These are phyloP conservation scores for Aspergillus chevalieri DNA, from an alignment of 2,329 filamentous ascomycete species.

Conservation along the genomic window DNA sequence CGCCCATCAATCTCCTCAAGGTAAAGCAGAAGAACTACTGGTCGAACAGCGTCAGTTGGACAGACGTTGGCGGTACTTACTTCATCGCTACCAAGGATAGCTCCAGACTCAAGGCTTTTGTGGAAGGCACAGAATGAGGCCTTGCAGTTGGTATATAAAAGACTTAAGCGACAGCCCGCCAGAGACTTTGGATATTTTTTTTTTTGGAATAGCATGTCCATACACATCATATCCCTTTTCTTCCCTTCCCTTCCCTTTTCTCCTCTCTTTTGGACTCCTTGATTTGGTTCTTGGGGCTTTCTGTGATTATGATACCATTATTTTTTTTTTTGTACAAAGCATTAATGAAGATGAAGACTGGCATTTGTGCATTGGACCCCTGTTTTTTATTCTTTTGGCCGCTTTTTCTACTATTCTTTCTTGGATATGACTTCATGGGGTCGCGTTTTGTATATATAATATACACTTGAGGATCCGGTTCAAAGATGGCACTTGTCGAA, in stretches of 20 bases:
- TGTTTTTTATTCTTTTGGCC: background rate
- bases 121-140: constrained; percentile 29
- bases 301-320: constrained; percentile 12
- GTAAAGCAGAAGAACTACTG: constrained; percentile 68
- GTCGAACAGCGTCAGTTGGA: constrained; percentile 78
- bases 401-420: background rate
- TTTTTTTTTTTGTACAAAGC: constrained; percentile 8
- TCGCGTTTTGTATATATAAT: background rate
- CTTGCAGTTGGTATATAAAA: constrained; percentile 3
- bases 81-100: constrained; percentile 79
- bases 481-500: no score
- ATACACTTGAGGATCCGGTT: background rate
- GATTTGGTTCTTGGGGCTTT: background rate
- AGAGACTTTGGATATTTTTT: background rate
- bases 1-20: constrained; percentile 72
- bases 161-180: constrained; percentile 3
- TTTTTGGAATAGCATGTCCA: background rate
- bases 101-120: constrained; percentile 47
- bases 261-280: constrained; percentile 5
- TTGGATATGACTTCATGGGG: background rate
- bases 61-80: constrained; percentile 73
- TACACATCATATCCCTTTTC: background rate
- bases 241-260: background rate
- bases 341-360: background rate
- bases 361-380: background rate